phyloP scores from a whole-genome alignment of 129 eudicot genomes.

The Flaveria brownii region DNA sequence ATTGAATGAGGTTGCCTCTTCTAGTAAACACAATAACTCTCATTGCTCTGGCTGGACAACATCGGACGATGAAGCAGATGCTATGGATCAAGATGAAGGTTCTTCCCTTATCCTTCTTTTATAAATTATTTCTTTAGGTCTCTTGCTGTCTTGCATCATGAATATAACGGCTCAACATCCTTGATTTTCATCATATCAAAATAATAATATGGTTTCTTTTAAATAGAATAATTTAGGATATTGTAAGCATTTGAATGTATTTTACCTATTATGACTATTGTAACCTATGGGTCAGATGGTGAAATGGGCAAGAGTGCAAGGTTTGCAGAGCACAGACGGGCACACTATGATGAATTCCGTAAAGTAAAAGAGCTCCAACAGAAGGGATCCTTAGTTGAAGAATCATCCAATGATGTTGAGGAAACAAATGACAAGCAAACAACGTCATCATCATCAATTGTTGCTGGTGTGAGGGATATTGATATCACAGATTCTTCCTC shows the following conservation, averaged over 20 bases:
- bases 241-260: not conserved
- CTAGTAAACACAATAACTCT: conserved; percentile 40
- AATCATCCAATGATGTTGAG: conserved; percentile 54
- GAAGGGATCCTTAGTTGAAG: conserved; percentile 52
- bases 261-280: not conserved
- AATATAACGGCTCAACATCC: no score
- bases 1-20: conserved; percentile 63
- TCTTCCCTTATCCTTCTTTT: not conserved
- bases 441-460: conserved; percentile 37
- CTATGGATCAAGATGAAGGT: conserved; percentile 75
- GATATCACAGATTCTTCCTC: no score
- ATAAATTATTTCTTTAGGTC: no score
- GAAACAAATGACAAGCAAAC: conserved; percentile 30
- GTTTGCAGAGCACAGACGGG: conserved; percentile 78
- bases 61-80: conserved; percentile 82
- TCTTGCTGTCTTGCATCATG: no score
- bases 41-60: conserved; percentile 71
- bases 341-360: conserved; percentile 80
- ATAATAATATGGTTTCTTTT: no score
- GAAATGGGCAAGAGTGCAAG: conserved; percentile 44
- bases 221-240: no score
- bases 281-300: conserved; percentile 24
- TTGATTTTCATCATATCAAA: no score
- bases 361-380: conserved; percentile 56
- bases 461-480: conserved; percentile 35